Evolutionary conservation across 1,284 basidiomycete species (phyloP).

Genomic region (Mycena sp.): DNA sequence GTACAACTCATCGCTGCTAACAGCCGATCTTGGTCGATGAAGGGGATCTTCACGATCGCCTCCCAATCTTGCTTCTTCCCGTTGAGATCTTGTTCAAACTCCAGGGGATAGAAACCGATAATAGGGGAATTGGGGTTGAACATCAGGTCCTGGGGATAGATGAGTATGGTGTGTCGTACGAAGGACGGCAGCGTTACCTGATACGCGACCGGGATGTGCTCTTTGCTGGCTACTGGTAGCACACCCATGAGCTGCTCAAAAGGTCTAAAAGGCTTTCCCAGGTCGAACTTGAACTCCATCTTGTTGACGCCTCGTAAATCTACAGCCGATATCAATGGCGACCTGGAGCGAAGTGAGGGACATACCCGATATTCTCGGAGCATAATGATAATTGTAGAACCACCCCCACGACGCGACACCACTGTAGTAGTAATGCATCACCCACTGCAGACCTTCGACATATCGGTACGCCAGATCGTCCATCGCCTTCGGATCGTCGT

Average conservation of each 20-base stretch:
- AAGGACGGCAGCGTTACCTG: slow-evolving; percentile 60
- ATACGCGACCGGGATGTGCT: slow-evolving; percentile 89
- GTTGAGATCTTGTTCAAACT: slow-evolving; percentile 95
- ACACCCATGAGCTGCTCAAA: slow-evolving; percentile 99
- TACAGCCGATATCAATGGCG: slow-evolving; percentile 36
- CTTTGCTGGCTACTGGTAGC: slow-evolving; percentile 88
- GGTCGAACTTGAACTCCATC: slow-evolving; percentile 87
- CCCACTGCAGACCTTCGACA: slow-evolving; percentile 97
- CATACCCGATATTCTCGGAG: slow-evolving; percentile 91
- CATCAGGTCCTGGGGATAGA: slow-evolving; percentile 82
- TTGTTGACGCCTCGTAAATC: slow-evolving; percentile 83
- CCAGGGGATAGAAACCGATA: slow-evolving; percentile 91
- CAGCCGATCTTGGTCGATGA: slow-evolving; percentile 89
- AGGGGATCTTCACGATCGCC: slow-evolving; percentile 98
- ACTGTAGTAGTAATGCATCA: slow-evolving; percentile 98
- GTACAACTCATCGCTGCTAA: slow-evolving; percentile 84
- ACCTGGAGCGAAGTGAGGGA: neutral
- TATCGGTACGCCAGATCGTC: slow-evolving; percentile 81
- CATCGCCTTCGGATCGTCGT: slow-evolving; percentile 74
- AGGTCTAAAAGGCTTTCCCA: slow-evolving; percentile 92
- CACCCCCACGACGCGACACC: slow-evolving; percentile 98
- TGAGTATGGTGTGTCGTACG: slow-evolving; percentile 15
- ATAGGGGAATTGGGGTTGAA: slow-evolving; percentile 88
- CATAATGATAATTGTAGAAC: slow-evolving; percentile 99
- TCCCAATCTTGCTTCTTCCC: slow-evolving; percentile 99